Base-by-base conservation (phyloP, 176 grass and related monocot genomes). In the Oryza longistaminata region DNA sequence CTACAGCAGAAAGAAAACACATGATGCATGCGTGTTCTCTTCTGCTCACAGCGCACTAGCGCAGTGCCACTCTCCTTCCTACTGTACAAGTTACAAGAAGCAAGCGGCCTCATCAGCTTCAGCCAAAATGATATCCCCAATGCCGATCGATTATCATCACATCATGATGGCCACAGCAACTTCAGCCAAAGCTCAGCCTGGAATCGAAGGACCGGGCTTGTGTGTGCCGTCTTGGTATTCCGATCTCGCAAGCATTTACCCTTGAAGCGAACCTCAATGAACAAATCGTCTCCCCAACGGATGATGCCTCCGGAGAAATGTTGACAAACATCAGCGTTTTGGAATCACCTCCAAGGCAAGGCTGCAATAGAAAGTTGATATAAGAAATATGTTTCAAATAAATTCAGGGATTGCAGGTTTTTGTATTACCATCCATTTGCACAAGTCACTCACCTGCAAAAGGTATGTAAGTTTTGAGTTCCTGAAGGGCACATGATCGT, bases 281-380 rank as follows among this genome's bases (percentile, higher is more conserved):
- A 24, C 96, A 98, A 5, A 98, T 31, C 0, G 93, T 90, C 72
- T 98, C 96, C 2, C 86, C 88, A 2, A 76, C 61, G 0, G 91
- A 98, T 3, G 96, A 90, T 26, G 70, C 76, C 70, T 98, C 96
- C 0, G 96, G 96, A 40, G 96, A 85, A 14, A 98, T 82, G 42
- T 98, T 98, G 60, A 98, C 96, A 81, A 98, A 92, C 96, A 98
- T 98, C 7, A 98, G 74, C 7, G 96, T 95, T 72, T 98, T 98
- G 0, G 96, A 95, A 60, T 98, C 96, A 10, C 96, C 96, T 16
- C 96, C 96, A 68, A 98, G 94, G 81, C 96, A 98, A 77, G 96
- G 96, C 96, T 98, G 88, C 82, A 43, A 48, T 16, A 37, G 3
- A 29, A 82, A 71, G 25, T 62, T 58, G 68, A 31, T 68, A 7